A percentile compares a stretch with the other conserved stretches of the same genome.
Evolutionary conservation across 1,139 yeast species (phyloP).

Genomic region (Debaryomyces robertsiae): DNA sequence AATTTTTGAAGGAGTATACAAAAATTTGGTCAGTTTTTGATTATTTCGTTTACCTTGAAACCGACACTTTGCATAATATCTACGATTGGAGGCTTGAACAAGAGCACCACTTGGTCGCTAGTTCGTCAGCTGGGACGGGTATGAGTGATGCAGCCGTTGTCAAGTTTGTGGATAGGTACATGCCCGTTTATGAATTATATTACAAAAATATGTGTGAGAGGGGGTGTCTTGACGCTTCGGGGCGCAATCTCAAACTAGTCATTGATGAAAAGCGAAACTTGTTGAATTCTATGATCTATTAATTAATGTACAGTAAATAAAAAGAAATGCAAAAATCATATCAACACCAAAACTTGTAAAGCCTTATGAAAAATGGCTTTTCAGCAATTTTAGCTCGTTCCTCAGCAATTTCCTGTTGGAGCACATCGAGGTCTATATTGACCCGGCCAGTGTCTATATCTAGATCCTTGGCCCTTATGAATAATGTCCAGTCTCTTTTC

Average conservation of each 20-base stretch:
- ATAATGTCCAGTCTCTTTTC: slow-evolving; percentile 41
- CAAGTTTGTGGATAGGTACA: slow-evolving; percentile 75
- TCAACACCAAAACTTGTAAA: slow-evolving; percentile 37
- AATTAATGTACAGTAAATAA: slow-evolving; percentile 7
- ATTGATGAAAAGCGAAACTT: slow-evolving; percentile 31
- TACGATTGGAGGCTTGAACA: slow-evolving; percentile 84
- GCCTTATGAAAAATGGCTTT: slow-evolving; percentile 32
- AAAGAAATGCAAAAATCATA: slow-evolving; percentile 1
- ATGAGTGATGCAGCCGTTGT: slow-evolving; percentile 76
- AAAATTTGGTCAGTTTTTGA: slow-evolving; percentile 62
- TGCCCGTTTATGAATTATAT: slow-evolving; percentile 81
- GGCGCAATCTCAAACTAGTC: slow-evolving; percentile 27
- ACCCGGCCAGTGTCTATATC: slow-evolving; percentile 46
- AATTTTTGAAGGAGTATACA: slow-evolving; percentile 49
- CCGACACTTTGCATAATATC: slow-evolving; percentile 62
- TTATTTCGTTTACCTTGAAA: slow-evolving; percentile 58
- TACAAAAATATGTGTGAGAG: slow-evolving; percentile 45
- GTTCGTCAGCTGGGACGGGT: slow-evolving; percentile 56
- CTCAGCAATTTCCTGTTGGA: slow-evolving; percentile 44
- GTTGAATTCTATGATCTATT: slow-evolving; percentile 7
- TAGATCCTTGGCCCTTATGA: slow-evolving; percentile 37
- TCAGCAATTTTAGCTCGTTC: slow-evolving; percentile 36
- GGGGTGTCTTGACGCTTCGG: slow-evolving; percentile 19
- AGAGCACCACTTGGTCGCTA: slow-evolving; percentile 64
- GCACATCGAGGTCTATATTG: slow-evolving; percentile 37